These are phyloP conservation scores for Gaertneriomyces semiglobifer DNA, from an alignment of 192 early-diverging fungal genomes.

Conservation along the genomic window DNA sequence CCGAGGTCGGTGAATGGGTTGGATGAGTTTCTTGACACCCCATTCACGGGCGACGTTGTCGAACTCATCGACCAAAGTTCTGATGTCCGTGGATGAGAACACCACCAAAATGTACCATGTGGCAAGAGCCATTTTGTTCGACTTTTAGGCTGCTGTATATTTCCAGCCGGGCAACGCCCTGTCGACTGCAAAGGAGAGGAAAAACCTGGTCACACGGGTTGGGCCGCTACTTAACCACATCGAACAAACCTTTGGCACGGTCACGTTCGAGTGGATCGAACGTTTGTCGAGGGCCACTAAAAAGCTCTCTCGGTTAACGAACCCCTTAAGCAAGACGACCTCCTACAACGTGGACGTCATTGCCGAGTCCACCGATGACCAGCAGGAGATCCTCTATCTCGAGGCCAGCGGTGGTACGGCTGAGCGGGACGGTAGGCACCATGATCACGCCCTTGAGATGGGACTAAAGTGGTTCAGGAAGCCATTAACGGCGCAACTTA, in stretches of 20 bases:
- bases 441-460: neutral
- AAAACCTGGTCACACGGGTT: neutral
- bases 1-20: no score
- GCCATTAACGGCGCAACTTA: neutral
- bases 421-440: neutral
- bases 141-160: neutral
- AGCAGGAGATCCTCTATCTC: neutral
- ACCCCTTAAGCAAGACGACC: neutral
- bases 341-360: constrained; percentile 9
- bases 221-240: constrained; percentile 1
- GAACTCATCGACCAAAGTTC: no score
- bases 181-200: neutral
- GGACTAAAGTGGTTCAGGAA: neutral
- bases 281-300: neutral
- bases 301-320: neutral
- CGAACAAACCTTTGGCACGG: constrained; percentile 1
- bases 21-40: no score
- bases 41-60: no score
- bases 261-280: neutral
- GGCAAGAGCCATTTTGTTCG: neutral
- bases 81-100: no score
- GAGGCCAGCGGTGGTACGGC: constrained; percentile 9
- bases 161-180: neutral
- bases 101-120: neutral
- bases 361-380: neutral